Conservation (phyloP, 345 rosid genomes). For the Murraya paniculata region DNA sequence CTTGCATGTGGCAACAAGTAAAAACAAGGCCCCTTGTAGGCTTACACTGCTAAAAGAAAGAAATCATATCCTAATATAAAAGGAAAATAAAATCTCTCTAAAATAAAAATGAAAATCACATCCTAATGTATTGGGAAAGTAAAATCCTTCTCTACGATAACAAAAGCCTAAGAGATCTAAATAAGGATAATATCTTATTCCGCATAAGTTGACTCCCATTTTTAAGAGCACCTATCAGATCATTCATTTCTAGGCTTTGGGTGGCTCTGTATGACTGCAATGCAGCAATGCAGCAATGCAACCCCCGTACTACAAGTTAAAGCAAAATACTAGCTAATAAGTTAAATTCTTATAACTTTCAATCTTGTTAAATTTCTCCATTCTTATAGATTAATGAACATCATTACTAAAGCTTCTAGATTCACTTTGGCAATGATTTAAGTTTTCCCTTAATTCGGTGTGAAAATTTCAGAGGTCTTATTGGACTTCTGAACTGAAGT, state of each 20-base stretch:
- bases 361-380: background rate
- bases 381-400: background rate
- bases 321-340: background rate
- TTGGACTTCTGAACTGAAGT: background rate
- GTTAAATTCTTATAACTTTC: background rate
- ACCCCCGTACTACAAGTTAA: background rate
- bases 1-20: background rate
- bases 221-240: background rate
- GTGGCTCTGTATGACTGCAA: background rate
- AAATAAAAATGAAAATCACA: background rate
- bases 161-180: background rate
- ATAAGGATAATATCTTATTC: background rate
- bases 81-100: background rate
- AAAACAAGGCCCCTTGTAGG: background rate
- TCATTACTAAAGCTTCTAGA: background rate
- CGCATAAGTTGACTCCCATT: background rate
- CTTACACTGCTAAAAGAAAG: background rate
- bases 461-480: background rate
- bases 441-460: background rate
- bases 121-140: background rate
- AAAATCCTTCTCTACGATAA: background rate
- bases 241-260: background rate
- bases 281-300: background rate
- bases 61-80: too few species aligned
- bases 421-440: background rate